A percentile compares a stretch with the other conserved stretches of the same genome.
Evolutionary conservation across 1,139 yeast genomes (phyloP).

Genomic region (Saccharomycopsis crataegensis): DNA sequence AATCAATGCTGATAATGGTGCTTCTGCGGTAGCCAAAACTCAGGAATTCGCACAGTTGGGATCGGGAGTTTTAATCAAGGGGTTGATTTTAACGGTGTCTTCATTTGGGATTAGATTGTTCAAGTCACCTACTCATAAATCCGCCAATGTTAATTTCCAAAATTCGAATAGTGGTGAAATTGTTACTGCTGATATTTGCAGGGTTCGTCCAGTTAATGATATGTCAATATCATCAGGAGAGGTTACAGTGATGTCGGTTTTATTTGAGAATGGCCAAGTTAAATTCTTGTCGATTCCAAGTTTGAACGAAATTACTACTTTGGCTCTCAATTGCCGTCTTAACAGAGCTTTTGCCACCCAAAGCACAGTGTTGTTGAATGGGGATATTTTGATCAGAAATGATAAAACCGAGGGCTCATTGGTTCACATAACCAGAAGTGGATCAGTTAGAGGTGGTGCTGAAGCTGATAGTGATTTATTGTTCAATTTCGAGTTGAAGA

Average conservation of each 20-base stretch:
- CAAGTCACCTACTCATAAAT: constrained; percentile 28
- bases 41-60: constrained; percentile 54
- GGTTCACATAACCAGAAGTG: constrained; percentile 39
- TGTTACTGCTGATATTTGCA: constrained; percentile 55
- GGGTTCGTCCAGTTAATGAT: constrained; percentile 26
- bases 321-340: constrained; percentile 33
- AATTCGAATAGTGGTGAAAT: constrained; percentile 29
- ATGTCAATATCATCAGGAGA: constrained; percentile 22
- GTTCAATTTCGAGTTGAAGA: constrained; percentile 50
- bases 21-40: constrained; percentile 56
- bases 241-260: constrained; percentile 35
- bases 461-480: constrained; percentile 32
- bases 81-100: constrained; percentile 54
- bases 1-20: constrained; percentile 50
- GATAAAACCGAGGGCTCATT: constrained; percentile 51
- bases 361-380: constrained; percentile 53
- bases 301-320: constrained; percentile 39
- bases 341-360: constrained; percentile 35
- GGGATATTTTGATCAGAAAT: constrained; percentile 63
- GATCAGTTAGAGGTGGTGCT: constrained; percentile 22
- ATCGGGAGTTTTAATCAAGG: constrained; percentile 56
- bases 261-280: constrained; percentile 37
- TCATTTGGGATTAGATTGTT: constrained; percentile 40
- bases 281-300: constrained; percentile 45
- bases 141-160: constrained; percentile 48